These are phyloP conservation scores for Naganishia vishniacii DNA, from an alignment of 768 basidiomycete genomes.

Conservation along the genomic window DNA sequence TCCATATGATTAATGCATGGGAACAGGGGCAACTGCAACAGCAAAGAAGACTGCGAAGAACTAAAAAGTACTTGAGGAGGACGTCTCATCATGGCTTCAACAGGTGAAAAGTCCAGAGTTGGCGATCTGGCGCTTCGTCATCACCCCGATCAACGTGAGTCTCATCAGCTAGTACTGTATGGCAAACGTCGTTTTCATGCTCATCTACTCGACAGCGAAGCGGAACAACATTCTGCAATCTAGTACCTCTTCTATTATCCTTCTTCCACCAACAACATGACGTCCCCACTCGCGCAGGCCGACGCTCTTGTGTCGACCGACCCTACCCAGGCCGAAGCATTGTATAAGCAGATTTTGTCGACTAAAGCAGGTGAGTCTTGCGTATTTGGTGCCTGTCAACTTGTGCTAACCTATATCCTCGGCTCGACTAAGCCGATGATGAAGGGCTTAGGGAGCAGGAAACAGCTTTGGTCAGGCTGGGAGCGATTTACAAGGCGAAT, in stretches of 20 bases:
- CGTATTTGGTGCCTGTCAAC: neutral
- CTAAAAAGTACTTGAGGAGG: too few species aligned
- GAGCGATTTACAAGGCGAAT: slow-evolving; percentile 77
- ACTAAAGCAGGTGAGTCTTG: slow-evolving; percentile 49
- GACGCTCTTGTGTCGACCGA: slow-evolving; percentile 52
- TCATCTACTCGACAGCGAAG: too few species aligned
- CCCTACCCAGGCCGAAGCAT: slow-evolving; percentile 61
- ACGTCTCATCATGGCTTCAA: too few species aligned
- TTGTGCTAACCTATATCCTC: slow-evolving; percentile 36
- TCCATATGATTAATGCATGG: too few species aligned
- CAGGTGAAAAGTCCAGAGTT: neutral
- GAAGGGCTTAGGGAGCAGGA: slow-evolving; percentile 74
- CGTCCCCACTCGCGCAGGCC: slow-evolving; percentile 56
- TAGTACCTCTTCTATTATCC: neutral
- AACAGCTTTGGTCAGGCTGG: slow-evolving; percentile 73
- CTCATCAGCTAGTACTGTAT: neutral
- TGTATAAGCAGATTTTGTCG: slow-evolving; percentile 68
- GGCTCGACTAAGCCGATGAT: slow-evolving; percentile 50
- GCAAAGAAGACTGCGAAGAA: too few species aligned
- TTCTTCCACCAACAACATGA: too few species aligned
- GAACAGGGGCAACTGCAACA: too few species aligned
- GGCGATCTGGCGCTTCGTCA: slow-evolving; percentile 11
- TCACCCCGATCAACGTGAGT: slow-evolving; percentile 4
- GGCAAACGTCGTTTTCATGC: neutral
- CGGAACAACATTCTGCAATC: neutral